phyloP scores from a whole-genome alignment of 2,329 filamentous ascomycete species.

The Ramichloridium luteum region DNA sequence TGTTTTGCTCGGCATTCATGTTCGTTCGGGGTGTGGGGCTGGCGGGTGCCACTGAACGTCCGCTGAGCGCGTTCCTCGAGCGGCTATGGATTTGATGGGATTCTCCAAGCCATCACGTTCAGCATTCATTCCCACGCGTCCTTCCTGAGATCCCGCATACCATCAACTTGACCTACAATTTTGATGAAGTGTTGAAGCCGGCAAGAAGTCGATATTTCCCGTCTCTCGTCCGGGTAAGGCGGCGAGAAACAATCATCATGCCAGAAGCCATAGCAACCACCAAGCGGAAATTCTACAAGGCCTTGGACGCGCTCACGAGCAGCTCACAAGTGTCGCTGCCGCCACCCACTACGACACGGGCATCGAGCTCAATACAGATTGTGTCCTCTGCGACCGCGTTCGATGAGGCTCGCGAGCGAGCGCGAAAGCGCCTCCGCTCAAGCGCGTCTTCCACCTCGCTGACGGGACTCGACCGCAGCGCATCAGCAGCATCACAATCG shows the following conservation, averaged over 20 bases:
- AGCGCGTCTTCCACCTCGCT: slow-evolving; percentile 19
- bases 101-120: too few species aligned
- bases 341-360: slow-evolving; percentile 24
- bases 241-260: slow-evolving; percentile 22
- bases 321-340: slow-evolving; percentile 29
- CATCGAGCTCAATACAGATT: slow-evolving; percentile 24
- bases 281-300: slow-evolving; percentile 72
- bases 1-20: too few species aligned
- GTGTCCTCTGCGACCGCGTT: slow-evolving; percentile 10
- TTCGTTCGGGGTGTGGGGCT: too few species aligned
- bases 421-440: slow-evolving; percentile 22
- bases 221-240: background rate
- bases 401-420: slow-evolving; percentile 17
- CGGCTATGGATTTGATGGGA: too few species aligned
- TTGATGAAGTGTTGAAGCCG: too few species aligned
- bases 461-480: slow-evolving; percentile 8
- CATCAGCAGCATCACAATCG: too few species aligned
- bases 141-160: too few species aligned
- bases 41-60: too few species aligned
- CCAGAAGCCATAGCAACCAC: slow-evolving; percentile 54
- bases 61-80: too few species aligned
- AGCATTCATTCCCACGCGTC: too few species aligned
- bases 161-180: too few species aligned
- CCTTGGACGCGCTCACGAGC: slow-evolving; percentile 48
- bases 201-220: background rate